Percentiles rank a stretch among this genome's conserved stretches.
Evolutionary conservation across 2,329 filamentous ascomycete genomes (phyloP).

Genomic region (Zasmidium cellare): DNA sequence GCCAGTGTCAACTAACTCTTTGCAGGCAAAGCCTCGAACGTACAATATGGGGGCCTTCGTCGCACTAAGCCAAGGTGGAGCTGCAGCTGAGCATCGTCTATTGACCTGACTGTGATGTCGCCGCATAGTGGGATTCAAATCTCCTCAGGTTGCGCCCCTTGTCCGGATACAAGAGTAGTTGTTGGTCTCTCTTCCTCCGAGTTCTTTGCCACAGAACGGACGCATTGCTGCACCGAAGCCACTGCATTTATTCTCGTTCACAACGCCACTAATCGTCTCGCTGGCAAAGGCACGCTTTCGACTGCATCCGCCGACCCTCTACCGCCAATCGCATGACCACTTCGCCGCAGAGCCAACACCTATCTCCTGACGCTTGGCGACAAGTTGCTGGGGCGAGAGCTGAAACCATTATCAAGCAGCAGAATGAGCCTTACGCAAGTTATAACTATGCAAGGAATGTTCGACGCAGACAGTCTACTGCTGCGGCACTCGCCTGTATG

Average conservation of each 20-base stretch:
- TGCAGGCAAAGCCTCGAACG: background rate
- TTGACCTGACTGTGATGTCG: background rate
- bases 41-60: background rate
- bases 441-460: background rate
- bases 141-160: background rate
- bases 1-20: background rate
- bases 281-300: background rate
- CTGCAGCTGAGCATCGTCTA: background rate
- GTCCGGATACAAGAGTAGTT: background rate
- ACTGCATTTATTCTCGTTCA: background rate
- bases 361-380: background rate
- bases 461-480: background rate
- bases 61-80: background rate
- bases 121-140: background rate
- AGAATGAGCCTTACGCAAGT: background rate
- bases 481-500: background rate
- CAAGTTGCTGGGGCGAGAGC: background rate
- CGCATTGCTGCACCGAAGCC: background rate
- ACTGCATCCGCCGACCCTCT: background rate
- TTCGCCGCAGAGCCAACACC: background rate
- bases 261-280: background rate
- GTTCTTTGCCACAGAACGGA: background rate
- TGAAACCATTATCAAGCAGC: background rate
- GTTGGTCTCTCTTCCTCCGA: background rate
- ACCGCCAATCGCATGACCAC: background rate